A percentile compares a stretch with the other conserved stretches of the same genome.
Conservation (phyloP, 2,329 filamentous ascomycete species). For the Chaetomiaceae sp. region DNA sequence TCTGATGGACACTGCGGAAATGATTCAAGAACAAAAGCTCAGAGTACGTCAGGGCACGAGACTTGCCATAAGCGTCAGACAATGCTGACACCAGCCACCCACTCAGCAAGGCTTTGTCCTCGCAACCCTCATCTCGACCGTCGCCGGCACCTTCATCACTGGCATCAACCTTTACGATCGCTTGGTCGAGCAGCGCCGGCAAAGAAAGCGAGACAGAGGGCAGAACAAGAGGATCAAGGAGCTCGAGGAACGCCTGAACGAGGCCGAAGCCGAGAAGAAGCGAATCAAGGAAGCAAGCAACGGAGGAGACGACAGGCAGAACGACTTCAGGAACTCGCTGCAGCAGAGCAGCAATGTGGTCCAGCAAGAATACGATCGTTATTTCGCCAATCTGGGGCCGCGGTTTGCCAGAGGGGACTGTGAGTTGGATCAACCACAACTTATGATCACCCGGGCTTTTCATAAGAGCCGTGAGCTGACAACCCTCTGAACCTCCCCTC, state of each 20-base stretch:
- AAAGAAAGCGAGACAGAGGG: conserved; percentile 31
- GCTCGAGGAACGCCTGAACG: conserved; percentile 28
- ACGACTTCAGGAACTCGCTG: conserved; percentile 30
- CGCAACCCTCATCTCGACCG: conserved; percentile 37
- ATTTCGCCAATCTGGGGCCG: conserved; percentile 30
- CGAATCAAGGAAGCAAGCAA: conserved; percentile 15
- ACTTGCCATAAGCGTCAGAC: too few relatives aligned
- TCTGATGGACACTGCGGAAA: conserved; percentile 22
- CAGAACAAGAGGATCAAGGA: conserved; percentile 34
- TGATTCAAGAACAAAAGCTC: conserved; percentile 35
- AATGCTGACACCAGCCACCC: neutral
- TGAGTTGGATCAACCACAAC: conserved; percentile 14
- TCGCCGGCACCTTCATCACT: conserved; percentile 36
- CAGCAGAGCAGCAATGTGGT: conserved; percentile 31
- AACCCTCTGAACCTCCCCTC: neutral
- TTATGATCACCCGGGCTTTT: neutral
- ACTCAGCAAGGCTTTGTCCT: conserved; percentile 36
- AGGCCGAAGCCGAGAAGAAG: conserved; percentile 21
- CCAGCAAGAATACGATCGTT: conserved; percentile 34
- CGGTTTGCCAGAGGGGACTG: conserved; percentile 36
- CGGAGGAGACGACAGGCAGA: conserved; percentile 6
- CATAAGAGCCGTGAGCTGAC: neutral
- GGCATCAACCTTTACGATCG: conserved; percentile 37
- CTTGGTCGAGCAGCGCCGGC: conserved; percentile 30
- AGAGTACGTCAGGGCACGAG: conserved; percentile 27